Percentiles rank a stretch among this genome's conserved stretches.
These are phyloP conservation scores for Aciculoconidium aculeatum DNA, from an alignment of 805 yeast genomes.

Conservation along the genomic window DNA sequence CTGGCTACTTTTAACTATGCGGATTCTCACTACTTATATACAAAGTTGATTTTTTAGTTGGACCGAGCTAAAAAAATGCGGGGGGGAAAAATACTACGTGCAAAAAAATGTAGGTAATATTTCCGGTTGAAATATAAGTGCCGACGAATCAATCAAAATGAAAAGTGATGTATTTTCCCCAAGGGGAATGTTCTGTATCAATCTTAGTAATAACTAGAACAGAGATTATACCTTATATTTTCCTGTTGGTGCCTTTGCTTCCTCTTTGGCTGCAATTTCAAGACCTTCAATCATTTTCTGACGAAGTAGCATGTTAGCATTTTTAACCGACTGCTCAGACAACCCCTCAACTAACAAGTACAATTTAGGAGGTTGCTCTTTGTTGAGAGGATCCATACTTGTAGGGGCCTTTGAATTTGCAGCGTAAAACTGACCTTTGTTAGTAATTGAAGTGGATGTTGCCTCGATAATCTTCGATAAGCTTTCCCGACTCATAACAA, in stretches of 20 bases:
- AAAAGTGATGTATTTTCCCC: too few relatives aligned
- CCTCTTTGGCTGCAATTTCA: slow-evolving; percentile 42
- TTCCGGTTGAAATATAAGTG: too few relatives aligned
- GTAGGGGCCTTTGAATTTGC: slow-evolving; percentile 38
- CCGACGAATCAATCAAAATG: too few relatives aligned
- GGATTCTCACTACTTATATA: too few relatives aligned
- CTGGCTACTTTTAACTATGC: too few relatives aligned
- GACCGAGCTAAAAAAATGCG: too few relatives aligned
- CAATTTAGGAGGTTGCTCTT: slow-evolving; percentile 65
- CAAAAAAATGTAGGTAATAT: too few relatives aligned
- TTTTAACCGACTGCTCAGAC: slow-evolving; percentile 49
- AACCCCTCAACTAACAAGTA: slow-evolving; percentile 75
- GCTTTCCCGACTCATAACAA: slow-evolving; percentile 62
- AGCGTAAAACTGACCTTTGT: slow-evolving; percentile 67
- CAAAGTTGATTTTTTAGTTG: too few relatives aligned
- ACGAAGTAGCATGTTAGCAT: slow-evolving; percentile 55
- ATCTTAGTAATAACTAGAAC: too few relatives aligned
- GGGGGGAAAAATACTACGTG: too few relatives aligned
- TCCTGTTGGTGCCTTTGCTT: slow-evolving; percentile 36
- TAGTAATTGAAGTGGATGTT: slow-evolving; percentile 72
- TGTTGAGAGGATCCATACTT: slow-evolving; percentile 43
- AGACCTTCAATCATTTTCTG: slow-evolving; percentile 52
- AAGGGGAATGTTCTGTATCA: too few relatives aligned
- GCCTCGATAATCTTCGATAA: slow-evolving; percentile 60
- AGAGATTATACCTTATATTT: slow-evolving; percentile 48